Evolutionary conservation across 108 stramenopile species (phyloP).

Genomic region (Skeletonema potamos): DNA sequence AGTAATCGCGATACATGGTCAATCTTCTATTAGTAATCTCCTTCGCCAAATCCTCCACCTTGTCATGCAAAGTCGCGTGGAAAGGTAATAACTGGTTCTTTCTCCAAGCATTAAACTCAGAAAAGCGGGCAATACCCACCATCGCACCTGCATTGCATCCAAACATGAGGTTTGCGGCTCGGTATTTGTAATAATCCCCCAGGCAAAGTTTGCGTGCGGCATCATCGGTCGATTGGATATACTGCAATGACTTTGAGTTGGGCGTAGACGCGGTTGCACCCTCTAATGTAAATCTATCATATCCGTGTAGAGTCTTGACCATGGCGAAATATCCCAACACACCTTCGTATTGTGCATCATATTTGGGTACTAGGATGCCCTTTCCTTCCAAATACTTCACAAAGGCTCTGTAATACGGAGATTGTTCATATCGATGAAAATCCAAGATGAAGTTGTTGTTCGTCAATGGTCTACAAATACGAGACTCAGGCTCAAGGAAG

Average conservation of each 20-base stretch:
- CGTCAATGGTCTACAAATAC: slow-evolving; percentile 44
- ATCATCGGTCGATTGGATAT: slow-evolving; percentile 37
- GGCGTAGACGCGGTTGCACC: slow-evolving; percentile 50
- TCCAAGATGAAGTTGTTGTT: slow-evolving; percentile 56
- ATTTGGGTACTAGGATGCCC: slow-evolving; percentile 32
- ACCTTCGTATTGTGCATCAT: slow-evolving; percentile 40
- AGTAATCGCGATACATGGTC: slow-evolving; percentile 50
- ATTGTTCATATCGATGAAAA: slow-evolving; percentile 44
- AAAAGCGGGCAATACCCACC: slow-evolving; percentile 36
- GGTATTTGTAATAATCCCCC: slow-evolving; percentile 58
- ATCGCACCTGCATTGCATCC: slow-evolving; percentile 53
- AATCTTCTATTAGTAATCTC: slow-evolving; percentile 17
- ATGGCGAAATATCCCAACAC: slow-evolving; percentile 32
- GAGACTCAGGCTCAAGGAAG: slow-evolving; percentile 41
- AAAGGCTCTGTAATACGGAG: slow-evolving; percentile 40
- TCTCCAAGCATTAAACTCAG: slow-evolving; percentile 50
- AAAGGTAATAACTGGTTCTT: slow-evolving; percentile 59
- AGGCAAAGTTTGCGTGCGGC: slow-evolving; percentile 38
- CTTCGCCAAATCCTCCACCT: slow-evolving; percentile 20
- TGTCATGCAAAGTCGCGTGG: slow-evolving; percentile 30
- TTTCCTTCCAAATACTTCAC: slow-evolving; percentile 30
- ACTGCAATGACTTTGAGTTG: slow-evolving; percentile 50
- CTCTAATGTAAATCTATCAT: slow-evolving; percentile 46
- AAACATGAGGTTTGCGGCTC: slow-evolving; percentile 53
- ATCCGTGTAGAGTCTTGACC: slow-evolving; percentile 43